Evolutionary conservation across 371 early-diverging fungal genomes (phyloP).

Genomic region (Mortierella polycephala): DNA sequence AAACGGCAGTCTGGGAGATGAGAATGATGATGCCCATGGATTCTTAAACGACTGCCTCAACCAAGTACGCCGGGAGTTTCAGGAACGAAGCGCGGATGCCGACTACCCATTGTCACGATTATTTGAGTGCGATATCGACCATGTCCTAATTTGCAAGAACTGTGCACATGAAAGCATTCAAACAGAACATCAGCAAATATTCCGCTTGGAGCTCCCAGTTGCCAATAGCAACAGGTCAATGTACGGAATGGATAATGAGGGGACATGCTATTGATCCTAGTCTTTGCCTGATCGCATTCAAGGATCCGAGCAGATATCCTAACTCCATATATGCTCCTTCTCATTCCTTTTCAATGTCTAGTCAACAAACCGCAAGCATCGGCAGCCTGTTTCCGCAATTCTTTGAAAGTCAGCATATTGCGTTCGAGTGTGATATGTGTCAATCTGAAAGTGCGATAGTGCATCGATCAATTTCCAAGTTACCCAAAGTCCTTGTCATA

Average conservation of each 20-base stretch:
- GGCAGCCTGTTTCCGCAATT: slow-evolving; percentile 33
- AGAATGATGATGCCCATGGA: slow-evolving; percentile 37
- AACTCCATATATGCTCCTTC: no score
- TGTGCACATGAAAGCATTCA: slow-evolving; percentile 20
- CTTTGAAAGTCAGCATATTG: slow-evolving; percentile 21
- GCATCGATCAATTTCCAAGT: slow-evolving; percentile 22
- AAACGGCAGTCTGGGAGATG: slow-evolving; percentile 29
- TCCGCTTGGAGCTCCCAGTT: slow-evolving; percentile 28
- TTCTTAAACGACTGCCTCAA: slow-evolving; percentile 37
- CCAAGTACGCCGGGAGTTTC: slow-evolving; percentile 30
- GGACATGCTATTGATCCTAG: neutral
- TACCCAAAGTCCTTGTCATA: slow-evolving; percentile 35
- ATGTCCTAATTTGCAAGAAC: slow-evolving; percentile 17
- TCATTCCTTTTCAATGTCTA: neutral
- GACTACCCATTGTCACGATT: slow-evolving; percentile 21
- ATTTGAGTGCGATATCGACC: slow-evolving; percentile 32
- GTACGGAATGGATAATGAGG: slow-evolving; percentile 5
- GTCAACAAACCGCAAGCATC: slow-evolving; percentile 21
- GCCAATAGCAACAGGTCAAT: slow-evolving; percentile 15
- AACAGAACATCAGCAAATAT: slow-evolving; percentile 35
- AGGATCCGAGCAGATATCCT: no score
- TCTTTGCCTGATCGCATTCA: no score
- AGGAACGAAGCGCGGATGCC: slow-evolving; percentile 1
- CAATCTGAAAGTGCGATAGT: slow-evolving; percentile 20
- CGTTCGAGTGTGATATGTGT: slow-evolving; percentile 26